These are phyloP conservation scores for Ganoderma sinense DNA, from an alignment of 1,284 basidiomycete species.

Conservation along the genomic window DNA sequence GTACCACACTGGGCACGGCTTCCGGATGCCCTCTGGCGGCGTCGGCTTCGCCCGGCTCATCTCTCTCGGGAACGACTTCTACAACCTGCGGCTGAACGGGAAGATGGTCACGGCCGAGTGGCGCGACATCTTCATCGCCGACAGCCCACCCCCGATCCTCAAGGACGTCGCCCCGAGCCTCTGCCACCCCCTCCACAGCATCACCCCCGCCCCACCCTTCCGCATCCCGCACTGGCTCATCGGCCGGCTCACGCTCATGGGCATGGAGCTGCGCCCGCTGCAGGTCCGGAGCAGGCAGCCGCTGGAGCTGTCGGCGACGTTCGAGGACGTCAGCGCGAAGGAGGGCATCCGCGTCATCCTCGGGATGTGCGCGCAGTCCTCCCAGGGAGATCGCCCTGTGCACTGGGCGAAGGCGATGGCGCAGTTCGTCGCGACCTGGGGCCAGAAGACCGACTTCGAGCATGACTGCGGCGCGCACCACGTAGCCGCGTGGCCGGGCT, in stretches of 20 bases:
- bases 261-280: not conserved
- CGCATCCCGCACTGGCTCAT: slow-evolving; percentile 9
- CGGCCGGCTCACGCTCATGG: not conserved
- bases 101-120: slow-evolving; percentile 11
- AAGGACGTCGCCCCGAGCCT: not conserved
- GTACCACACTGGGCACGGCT: not conserved
- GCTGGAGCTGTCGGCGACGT: not conserved
- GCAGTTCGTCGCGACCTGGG: not conserved
- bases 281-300: not conserved
- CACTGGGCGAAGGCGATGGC: slow-evolving; percentile 8
- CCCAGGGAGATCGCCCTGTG: not conserved
- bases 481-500: slow-evolving; percentile 6
- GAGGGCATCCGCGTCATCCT: slow-evolving; percentile 4
- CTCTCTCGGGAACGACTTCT: slow-evolving; percentile 10
- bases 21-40: not conserved
- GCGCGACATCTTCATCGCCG: slow-evolving; percentile 15
- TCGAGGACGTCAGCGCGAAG: slow-evolving; percentile 1
- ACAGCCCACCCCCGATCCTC: not conserved
- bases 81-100: slow-evolving; percentile 8
- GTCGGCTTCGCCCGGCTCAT: not conserved
- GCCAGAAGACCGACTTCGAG: not conserved
- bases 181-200: not conserved
- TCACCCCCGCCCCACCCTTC: slow-evolving; percentile 8
- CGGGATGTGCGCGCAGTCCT: not conserved
- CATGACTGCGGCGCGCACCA: slow-evolving; percentile 12